phyloP scores from a whole-genome alignment of 2,329 filamentous ascomycete species.

The Onygenales sp. region DNA sequence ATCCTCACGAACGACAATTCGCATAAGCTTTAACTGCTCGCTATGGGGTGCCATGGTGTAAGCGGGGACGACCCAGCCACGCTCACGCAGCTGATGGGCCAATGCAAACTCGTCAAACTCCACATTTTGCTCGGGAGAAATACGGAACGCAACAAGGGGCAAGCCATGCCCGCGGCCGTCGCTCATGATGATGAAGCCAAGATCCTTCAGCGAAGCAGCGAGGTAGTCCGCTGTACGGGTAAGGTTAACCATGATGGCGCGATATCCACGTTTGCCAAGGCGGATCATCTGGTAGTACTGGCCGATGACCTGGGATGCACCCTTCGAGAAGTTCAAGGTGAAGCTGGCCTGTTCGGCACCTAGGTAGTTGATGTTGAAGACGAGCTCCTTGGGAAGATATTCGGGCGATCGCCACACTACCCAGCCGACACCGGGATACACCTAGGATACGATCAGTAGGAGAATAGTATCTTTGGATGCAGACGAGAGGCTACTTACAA shows the following conservation, averaged over 20 bases:
- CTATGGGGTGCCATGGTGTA: conserved; percentile 96
- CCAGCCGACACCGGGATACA: conserved; percentile 93
- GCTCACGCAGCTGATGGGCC: conserved; percentile 75
- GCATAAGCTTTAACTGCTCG: conserved; percentile 75
- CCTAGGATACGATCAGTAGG: conserved; percentile 18
- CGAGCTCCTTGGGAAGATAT: conserved; percentile 78
- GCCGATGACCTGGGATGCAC: conserved; percentile 85
- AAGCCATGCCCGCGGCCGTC: conserved; percentile 67
- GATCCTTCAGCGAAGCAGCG: conserved; percentile 56
- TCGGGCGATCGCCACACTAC: conserved; percentile 78
- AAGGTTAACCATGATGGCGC: conserved; percentile 87
- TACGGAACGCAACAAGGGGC: conserved; percentile 81
- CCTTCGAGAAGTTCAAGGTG: conserved; percentile 95
- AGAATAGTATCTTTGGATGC: background rate
- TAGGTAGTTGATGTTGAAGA: conserved; percentile 99
- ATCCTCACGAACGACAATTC: conserved; percentile 86
- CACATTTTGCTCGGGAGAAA: conserved; percentile 48
- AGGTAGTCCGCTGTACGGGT: conserved; percentile 86
- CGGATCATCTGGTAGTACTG: conserved; percentile 98
- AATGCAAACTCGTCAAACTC: conserved; percentile 65
- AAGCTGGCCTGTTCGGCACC: conserved; percentile 92
- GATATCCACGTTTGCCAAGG: conserved; percentile 85
- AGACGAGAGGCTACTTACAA: conserved; percentile 27
- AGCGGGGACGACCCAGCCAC: conserved; percentile 88
- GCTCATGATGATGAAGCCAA: conserved; percentile 85